Base-by-base conservation (phyloP, 2,329 filamentous ascomycete species). In the Penicillium sp. region DNA sequence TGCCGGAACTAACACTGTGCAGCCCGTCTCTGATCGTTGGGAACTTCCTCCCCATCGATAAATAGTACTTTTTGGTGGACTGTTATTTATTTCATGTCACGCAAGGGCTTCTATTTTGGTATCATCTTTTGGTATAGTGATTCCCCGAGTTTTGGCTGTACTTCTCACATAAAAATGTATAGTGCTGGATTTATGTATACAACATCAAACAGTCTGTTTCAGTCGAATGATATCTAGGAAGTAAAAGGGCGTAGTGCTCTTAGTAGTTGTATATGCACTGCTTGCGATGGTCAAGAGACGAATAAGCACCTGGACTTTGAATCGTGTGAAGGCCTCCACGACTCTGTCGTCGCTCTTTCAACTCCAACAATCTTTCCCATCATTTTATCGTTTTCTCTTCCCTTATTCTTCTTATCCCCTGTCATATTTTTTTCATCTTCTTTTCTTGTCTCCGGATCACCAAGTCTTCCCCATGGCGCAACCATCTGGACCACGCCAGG, bases 21-120 rank as follows among this genome's bases (percentile, higher is more conserved):
- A 96, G 94, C 70, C 94, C 94, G 50, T 92, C 90, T 50, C 80
- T 99, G 61, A 99, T 99, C 69, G 89, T 99, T 47, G 94, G 94
- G 48, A 99, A 99, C 71, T 99, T 99, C 73, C 76, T 99, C 60
- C 94, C 94, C 3, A 92, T 76, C 50, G 75, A 77, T 60, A 75
- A 76, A 66, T 75, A 61, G 46, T 35, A 13, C 45, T 29, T 16
- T 55, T 44, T 16, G 6, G n/a, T 26, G 38, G 11, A 51, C n/a
- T 45, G 31, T 39, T 16, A 37, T 40, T 6, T 50, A 24, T 42
- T 44, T n/a, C 22, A 53, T 45, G 39, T 37, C 56, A 49, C 31
- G 22, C 4, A 37, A 51, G 50, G 49, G 40, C 22, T 50, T 56
- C n/a, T 53, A 22, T 55, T 32, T 40, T 40, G 24, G 45, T 53